A percentile compares a stretch with the other conserved stretches of the same genome.
Evolutionary conservation across 2,329 filamentous ascomycete genomes (phyloP).

Genomic region (Alternaria ethzedia): DNA sequence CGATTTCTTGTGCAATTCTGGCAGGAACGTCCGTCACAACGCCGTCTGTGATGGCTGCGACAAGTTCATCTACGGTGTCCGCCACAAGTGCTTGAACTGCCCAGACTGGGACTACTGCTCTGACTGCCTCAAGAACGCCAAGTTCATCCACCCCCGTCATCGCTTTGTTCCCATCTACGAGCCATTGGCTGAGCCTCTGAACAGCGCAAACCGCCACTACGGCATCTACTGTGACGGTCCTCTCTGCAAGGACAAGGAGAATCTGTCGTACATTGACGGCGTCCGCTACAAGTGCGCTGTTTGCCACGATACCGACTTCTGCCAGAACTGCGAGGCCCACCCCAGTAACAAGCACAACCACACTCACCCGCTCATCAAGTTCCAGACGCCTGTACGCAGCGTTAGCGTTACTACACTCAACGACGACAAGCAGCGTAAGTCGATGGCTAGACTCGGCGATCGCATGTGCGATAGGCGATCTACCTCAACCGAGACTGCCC

Average conservation of each 20-base stretch:
- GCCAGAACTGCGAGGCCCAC: conserved; percentile 88
- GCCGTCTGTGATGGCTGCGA: conserved; percentile 96
- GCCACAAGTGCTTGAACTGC: conserved; percentile 96
- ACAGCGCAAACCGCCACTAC: conserved; percentile 65
- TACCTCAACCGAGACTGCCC: conserved; percentile 60
- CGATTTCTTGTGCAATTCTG: conserved; percentile 73
- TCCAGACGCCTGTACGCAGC: conserved; percentile 89
- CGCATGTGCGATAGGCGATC: conserved; percentile 50
- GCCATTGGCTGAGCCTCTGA: conserved; percentile 61
- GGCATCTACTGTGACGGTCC: conserved; percentile 97
- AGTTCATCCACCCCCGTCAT: conserved; percentile 77
- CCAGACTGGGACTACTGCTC: conserved; percentile 97
- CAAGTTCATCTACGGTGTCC: conserved; percentile 82
- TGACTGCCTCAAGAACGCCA: conserved; percentile 72
- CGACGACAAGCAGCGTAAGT: conserved; percentile 72
- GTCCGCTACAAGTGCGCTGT: conserved; percentile 96
- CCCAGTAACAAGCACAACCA: conserved; percentile 86
- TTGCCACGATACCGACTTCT: conserved; percentile 94
- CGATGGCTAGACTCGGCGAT: conserved; percentile 76
- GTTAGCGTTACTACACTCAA: conserved; percentile 85
- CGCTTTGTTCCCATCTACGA: conserved; percentile 90
- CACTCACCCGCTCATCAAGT: conserved; percentile 96
- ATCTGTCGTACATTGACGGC: conserved; percentile 73
- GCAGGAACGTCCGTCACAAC: conserved; percentile 80
- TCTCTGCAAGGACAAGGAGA: conserved; percentile 70